phyloP scores from a whole-genome alignment of 176 grass and related monocot species.

The Dendrocalamus sinicus region DNA sequence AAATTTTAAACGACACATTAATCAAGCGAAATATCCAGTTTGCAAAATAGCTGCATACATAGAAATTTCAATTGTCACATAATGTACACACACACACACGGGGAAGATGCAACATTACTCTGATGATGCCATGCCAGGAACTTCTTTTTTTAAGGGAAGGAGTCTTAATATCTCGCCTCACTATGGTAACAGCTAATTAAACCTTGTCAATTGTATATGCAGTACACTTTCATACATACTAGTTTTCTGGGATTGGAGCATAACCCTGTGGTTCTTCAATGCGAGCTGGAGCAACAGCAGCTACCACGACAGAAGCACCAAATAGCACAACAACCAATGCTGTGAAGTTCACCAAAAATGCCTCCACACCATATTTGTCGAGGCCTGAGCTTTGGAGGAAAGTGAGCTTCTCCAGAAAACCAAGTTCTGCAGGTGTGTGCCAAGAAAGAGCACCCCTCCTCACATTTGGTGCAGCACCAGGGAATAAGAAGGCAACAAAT shows the following conservation, averaged over 20 bases:
- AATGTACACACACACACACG: constrained; percentile 18
- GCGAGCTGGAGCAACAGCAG: constrained; percentile 62
- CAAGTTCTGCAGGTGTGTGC: too few relatives aligned
- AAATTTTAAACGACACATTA: background rate
- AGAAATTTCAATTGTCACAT: constrained; percentile 25
- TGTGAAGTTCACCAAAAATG: constrained; percentile 85
- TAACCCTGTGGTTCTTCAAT: constrained; percentile 70
- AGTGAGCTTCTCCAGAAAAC: too few relatives aligned
- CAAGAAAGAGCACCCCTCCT: too few relatives aligned
- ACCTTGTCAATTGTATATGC: background rate
- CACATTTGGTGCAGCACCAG: too few relatives aligned
- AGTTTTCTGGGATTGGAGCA: constrained; percentile 66
- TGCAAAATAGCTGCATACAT: constrained; percentile 1
- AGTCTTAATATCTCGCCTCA: background rate
- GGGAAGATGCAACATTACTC: constrained; percentile 30
- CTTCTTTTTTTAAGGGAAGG: background rate
- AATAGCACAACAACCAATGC: constrained; percentile 75
- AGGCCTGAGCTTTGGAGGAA: background rate
- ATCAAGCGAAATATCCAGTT: constrained; percentile 9
- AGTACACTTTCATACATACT: constrained; percentile 11
- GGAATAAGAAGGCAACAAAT: too few relatives aligned
- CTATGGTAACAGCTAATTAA: background rate
- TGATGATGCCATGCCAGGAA: background rate
- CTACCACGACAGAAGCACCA: constrained; percentile 68
- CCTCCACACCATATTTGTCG: constrained; percentile 70